Percentiles rank a stretch among this genome's conserved stretches.
Evolutionary conservation across 1,139 yeast species (phyloP).

Genomic region (Saccharomyces uvarum): DNA sequence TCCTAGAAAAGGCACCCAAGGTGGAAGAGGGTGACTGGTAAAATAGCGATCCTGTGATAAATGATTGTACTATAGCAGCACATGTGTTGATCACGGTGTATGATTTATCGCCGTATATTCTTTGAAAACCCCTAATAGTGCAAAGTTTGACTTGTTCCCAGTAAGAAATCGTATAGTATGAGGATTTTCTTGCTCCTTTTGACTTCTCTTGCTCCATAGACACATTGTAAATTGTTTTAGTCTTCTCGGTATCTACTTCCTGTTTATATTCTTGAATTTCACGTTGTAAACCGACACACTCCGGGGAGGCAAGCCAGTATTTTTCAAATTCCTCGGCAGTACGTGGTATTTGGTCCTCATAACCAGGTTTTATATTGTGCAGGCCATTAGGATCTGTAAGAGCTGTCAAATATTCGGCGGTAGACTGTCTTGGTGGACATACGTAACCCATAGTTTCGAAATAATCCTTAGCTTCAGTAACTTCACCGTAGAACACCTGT

Average conservation of each 20-base stretch:
- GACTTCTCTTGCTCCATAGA: slow-evolving; percentile 40
- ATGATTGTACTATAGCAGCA: slow-evolving; percentile 46
- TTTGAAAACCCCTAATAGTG: slow-evolving; percentile 43
- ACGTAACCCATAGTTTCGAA: slow-evolving; percentile 44
- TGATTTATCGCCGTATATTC: slow-evolving; percentile 44
- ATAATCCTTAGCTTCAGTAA: slow-evolving; percentile 38
- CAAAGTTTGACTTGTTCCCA: slow-evolving; percentile 42
- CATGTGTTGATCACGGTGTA: slow-evolving; percentile 41
- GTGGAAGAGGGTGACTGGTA: slow-evolving; percentile 40
- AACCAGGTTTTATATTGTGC: slow-evolving; percentile 38
- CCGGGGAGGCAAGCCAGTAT: slow-evolving; percentile 56
- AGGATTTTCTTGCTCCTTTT: slow-evolving; percentile 34
- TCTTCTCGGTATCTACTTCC: slow-evolving; percentile 36
- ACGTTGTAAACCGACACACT: slow-evolving; percentile 36
- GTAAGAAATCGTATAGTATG: slow-evolving; percentile 42
- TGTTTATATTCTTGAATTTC: slow-evolving; percentile 42
- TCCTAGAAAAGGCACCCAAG: slow-evolving; percentile 50
- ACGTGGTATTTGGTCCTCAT: slow-evolving; percentile 55
- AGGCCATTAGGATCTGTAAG: slow-evolving; percentile 40
- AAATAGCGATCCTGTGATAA: slow-evolving; percentile 41
- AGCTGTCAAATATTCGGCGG: slow-evolving; percentile 55
- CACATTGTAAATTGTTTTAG: slow-evolving; percentile 34
- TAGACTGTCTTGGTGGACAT: slow-evolving; percentile 50
- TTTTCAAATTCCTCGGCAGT: slow-evolving; percentile 62
- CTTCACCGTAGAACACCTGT: slow-evolving; percentile 39